Evolutionary conservation across 495 filamentous ascomycete genomes (phyloP).

Genomic region (Penicillium atrosanguineum): DNA sequence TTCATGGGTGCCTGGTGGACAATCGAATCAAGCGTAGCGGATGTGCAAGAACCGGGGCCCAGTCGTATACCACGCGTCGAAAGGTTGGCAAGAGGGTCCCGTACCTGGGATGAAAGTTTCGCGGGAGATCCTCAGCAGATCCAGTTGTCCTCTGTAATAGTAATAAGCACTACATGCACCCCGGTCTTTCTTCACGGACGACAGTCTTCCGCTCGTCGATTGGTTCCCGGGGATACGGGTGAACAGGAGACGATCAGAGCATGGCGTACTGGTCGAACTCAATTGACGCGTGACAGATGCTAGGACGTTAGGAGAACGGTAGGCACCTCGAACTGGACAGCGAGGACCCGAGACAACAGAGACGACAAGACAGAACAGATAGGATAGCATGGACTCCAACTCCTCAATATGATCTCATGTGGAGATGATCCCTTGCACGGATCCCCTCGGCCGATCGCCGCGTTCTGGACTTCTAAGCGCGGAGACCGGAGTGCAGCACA

Average conservation of each 20-base stretch:
- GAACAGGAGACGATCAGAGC: conserved; percentile 33
- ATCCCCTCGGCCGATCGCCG: neutral
- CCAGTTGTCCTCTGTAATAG: conserved; percentile 12
- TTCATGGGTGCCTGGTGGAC: neutral
- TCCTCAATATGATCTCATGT: neutral
- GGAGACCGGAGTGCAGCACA: conserved; percentile 4
- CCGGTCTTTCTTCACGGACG: conserved; percentile 8
- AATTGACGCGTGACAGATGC: conserved; percentile 36
- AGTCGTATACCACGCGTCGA: conserved; percentile 9
- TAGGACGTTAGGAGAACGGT: too few relatives aligned
- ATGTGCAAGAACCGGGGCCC: conserved; percentile 16
- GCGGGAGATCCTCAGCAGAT: conserved; percentile 48
- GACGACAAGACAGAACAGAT: too few relatives aligned
- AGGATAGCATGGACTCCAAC: too few relatives aligned
- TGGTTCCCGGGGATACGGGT: conserved; percentile 32
- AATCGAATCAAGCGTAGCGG: conserved; percentile 16
- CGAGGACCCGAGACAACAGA: neutral
- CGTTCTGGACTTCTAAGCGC: conserved; percentile 5
- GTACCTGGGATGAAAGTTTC: conserved; percentile 33
- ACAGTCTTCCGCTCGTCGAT: conserved; percentile 19
- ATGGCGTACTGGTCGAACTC: conserved; percentile 42
- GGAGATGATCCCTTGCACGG: neutral
- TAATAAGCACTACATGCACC: neutral
- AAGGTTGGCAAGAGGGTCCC: conserved; percentile 27
- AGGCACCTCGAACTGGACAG: too few relatives aligned